A percentile compares a stretch with the other conserved stretches of the same genome.
phyloP scores from a whole-genome alignment of 768 basidiomycete genomes.

The Podaxis sp. region DNA sequence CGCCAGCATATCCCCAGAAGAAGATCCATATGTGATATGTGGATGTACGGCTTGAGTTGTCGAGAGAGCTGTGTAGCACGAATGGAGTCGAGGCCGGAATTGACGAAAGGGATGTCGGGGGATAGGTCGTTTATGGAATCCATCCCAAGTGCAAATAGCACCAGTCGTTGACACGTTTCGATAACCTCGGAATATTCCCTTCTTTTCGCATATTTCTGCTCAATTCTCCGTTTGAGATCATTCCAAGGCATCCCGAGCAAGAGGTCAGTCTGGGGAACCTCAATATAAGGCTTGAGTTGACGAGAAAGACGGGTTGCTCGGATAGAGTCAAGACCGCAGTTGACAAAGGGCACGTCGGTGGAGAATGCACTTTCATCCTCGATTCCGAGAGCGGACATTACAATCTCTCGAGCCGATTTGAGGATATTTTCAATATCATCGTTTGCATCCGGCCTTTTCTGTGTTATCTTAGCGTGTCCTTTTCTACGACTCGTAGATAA shows the following conservation, averaged over 20 bases:
- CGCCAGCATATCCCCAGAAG: conserved; percentile 22
- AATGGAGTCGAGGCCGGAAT: conserved; percentile 41
- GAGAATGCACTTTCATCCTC: conserved; percentile 29
- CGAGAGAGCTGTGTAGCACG: conserved; percentile 34
- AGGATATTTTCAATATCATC: conserved; percentile 15
- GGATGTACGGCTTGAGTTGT: conserved; percentile 27
- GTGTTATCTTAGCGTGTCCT: not conserved
- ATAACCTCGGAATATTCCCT: not conserved
- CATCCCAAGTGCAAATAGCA: not conserved
- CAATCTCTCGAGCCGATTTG: conserved; percentile 12
- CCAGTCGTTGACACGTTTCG: not conserved
- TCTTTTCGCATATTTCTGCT: not conserved
- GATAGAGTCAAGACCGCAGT: conserved; percentile 42
- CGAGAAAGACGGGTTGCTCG: conserved; percentile 35
- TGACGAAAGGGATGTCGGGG: conserved; percentile 35
- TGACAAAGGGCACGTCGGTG: conserved; percentile 34
- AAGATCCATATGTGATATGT: conserved; percentile 32
- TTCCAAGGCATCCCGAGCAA: conserved; percentile 30
- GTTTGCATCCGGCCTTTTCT: not conserved
- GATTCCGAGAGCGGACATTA: conserved; percentile 24
- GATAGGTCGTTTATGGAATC: conserved; percentile 25
- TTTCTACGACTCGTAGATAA: not conserved
- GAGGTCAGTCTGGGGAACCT: conserved; percentile 35
- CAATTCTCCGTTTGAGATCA: conserved; percentile 21
- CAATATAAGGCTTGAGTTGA: conserved; percentile 27